phyloP scores from a whole-genome alignment of 2,329 filamentous ascomycete species.

The Fusarium chlamydosporum region DNA sequence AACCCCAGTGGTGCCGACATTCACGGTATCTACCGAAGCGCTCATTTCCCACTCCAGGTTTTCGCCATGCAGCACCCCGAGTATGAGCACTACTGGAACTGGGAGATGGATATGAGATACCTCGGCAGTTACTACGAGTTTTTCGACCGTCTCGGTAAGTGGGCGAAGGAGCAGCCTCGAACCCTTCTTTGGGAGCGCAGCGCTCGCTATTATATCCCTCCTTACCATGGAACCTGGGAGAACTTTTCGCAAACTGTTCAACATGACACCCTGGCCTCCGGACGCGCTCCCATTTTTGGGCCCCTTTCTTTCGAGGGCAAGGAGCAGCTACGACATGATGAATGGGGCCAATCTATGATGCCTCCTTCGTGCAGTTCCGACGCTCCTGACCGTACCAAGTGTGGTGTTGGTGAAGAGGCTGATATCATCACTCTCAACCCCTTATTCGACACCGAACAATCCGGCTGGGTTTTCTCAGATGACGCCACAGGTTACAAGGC shows the following conservation, averaged over 20 bases:
- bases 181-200: conserved; percentile 84
- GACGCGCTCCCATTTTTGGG: conserved; percentile 75
- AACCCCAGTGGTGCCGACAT: conserved; percentile 71
- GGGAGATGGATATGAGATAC: conserved; percentile 77
- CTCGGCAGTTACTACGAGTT: conserved; percentile 79
- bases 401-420: conserved; percentile 79
- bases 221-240: conserved; percentile 77
- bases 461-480: conserved; percentile 79
- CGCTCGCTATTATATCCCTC: conserved; percentile 81
- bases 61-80: conserved; percentile 74
- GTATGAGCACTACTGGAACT: conserved; percentile 78
- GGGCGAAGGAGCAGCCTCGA: conserved; percentile 77
- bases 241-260: conserved; percentile 77
- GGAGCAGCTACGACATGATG: conserved; percentile 64
- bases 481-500: conserved; percentile 78
- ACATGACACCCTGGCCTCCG: conserved; percentile 68
- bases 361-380: conserved; percentile 69
- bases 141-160: conserved; percentile 75
- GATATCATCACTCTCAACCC: conserved; percentile 85
- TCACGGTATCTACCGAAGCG: conserved; percentile 77
- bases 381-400: conserved; percentile 62
- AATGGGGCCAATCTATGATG: conserved; percentile 66
- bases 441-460: conserved; percentile 78
- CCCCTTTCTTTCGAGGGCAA: conserved; percentile 69
- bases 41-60: conserved; percentile 74